phyloP scores from a whole-genome alignment of 768 basidiomycete species.

The Calocybe gangraenosa region DNA sequence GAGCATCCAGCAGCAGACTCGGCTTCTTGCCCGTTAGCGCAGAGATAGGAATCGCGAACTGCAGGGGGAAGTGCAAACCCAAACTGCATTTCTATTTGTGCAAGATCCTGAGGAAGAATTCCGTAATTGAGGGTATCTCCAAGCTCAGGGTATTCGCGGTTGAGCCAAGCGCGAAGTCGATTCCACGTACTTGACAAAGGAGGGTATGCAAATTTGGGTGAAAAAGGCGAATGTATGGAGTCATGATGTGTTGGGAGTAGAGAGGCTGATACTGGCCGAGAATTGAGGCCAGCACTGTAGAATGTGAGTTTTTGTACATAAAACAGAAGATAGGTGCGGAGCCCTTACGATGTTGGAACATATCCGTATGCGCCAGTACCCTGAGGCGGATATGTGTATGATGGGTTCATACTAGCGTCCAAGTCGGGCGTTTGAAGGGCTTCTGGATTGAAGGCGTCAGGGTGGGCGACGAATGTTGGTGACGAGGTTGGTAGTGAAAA shows the following conservation, averaged over 20 bases:
- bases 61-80: conserved; percentile 80
- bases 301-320: conserved; percentile 14
- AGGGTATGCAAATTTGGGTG: conserved; percentile 55
- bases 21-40: conserved; percentile 91
- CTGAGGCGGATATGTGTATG: conserved; percentile 80
- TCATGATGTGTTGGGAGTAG: conserved; percentile 69
- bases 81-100: conserved; percentile 79
- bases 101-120: conserved; percentile 74
- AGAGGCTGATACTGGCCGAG: conserved; percentile 45
- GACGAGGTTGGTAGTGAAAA: conserved; percentile 81
- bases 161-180: conserved; percentile 79
- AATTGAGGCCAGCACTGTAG: conserved; percentile 32
- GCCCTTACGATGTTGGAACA: conserved; percentile 51
- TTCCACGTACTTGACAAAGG: conserved; percentile 81
- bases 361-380: conserved; percentile 56
- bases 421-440: conserved; percentile 45
- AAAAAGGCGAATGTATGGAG: conserved; percentile 38
- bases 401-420: conserved; percentile 39
- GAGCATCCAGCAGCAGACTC: conserved; percentile 84
- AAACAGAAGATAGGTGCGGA: conserved; percentile 5
- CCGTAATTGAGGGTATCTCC: conserved; percentile 95
- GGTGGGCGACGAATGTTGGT: conserved; percentile 37
- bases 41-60: conserved; percentile 87
- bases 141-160: conserved; percentile 86
- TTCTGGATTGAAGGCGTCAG: conserved; percentile 58